Evolutionary conservation across 306 rosid species (phyloP).

Genomic region (Oxytropis ochrocephala): DNA sequence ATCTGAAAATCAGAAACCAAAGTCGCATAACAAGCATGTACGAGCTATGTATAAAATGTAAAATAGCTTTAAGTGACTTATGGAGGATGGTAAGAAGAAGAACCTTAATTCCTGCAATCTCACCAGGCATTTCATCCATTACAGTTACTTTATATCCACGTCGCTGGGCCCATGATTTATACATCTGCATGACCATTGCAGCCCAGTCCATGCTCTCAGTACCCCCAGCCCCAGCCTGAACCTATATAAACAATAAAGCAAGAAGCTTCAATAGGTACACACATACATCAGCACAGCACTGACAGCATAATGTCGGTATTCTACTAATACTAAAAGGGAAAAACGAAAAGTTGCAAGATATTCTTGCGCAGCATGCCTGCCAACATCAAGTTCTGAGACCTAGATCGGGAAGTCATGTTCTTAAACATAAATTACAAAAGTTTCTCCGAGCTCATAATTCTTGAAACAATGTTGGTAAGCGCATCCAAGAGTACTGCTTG

Average conservation of each 20-base stretch:
- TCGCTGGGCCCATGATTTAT: slow-evolving; percentile 73
- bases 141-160: slow-evolving; percentile 64
- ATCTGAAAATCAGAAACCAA: neutral
- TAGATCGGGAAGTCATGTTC: neutral
- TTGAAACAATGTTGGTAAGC: neutral
- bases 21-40: neutral
- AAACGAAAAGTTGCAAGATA: neutral
- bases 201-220: slow-evolving; percentile 99
- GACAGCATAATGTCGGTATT: neutral
- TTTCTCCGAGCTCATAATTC: neutral
- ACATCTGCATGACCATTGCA: slow-evolving; percentile 94
- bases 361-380: neutral
- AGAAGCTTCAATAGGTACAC: neutral
- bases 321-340: neutral
- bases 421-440: neutral
- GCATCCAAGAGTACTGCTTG: neutral
- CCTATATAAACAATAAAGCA: slow-evolving; percentile 39
- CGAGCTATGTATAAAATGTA: neutral
- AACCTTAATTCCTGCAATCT: slow-evolving; percentile 98
- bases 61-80: neutral
- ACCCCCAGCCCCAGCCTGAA: slow-evolving; percentile 98
- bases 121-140: slow-evolving; percentile 95
- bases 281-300: neutral
- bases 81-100: slow-evolving; percentile 43
- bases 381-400: slow-evolving; percentile 1